phyloP scores from a whole-genome alignment of 164 flowering plant species.

The Taxillus chinensis region DNA sequence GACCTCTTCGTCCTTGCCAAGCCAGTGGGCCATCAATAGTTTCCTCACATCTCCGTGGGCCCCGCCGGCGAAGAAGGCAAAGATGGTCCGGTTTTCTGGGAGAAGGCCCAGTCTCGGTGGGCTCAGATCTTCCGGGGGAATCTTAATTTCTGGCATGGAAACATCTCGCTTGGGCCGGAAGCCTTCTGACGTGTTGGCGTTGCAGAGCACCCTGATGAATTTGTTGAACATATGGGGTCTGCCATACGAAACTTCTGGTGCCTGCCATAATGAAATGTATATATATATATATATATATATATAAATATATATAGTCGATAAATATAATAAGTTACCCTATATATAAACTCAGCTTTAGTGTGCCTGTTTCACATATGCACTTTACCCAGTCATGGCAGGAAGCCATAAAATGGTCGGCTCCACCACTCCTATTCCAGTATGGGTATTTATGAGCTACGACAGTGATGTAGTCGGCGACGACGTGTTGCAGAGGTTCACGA shows the following conservation, averaged over 20 bases:
- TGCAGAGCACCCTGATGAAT: constrained; percentile 33
- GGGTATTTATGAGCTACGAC: constrained; percentile 40
- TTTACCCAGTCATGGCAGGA: constrained; percentile 79
- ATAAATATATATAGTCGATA: no score
- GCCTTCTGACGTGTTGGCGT: constrained; percentile 30
- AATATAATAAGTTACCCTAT: no score
- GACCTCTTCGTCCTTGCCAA: constrained; percentile 24
- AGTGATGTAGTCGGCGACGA: constrained; percentile 28
- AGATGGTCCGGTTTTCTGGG: constrained; percentile 17
- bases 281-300: no score
- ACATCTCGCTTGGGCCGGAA: constrained; percentile 29
- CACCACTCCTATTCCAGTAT: constrained; percentile 49
- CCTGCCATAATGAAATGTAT: constrained; percentile 11
- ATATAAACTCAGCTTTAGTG: no score
- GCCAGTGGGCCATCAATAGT: constrained; percentile 23
- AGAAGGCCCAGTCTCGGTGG: constrained; percentile 1
- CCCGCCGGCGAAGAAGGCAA: constrained; percentile 51
- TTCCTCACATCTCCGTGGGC: constrained; percentile 29
- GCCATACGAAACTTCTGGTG: constrained; percentile 15
- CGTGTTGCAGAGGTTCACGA: constrained; percentile 21
- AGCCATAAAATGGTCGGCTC: constrained; percentile 57
- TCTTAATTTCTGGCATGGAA: constrained; percentile 31
- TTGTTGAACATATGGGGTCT: constrained; percentile 28
- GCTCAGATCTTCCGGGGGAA: constrained; percentile 16
- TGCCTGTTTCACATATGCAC: background rate